Evolutionary conservation across 352 stramenopile genomes (phyloP).

Genomic region (Globisporangium splendens): DNA sequence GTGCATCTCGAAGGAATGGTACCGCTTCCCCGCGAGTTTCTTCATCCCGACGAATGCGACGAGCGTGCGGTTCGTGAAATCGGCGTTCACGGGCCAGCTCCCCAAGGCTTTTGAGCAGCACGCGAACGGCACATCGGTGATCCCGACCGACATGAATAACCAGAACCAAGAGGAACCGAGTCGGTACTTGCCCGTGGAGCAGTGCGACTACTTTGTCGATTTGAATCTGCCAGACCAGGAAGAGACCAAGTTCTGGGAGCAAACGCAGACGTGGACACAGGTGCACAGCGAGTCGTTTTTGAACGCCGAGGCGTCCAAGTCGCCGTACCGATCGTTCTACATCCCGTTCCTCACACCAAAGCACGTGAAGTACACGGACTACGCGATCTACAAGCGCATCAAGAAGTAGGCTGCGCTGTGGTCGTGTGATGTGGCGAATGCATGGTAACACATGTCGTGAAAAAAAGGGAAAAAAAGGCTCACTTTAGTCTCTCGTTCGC

Average conservation of each 20-base stretch:
- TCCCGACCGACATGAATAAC: conserved; percentile 92
- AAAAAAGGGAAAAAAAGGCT: background rate
- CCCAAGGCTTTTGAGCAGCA: conserved; percentile 90
- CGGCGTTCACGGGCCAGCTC: conserved; percentile 91
- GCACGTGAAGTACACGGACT: conserved; percentile 52
- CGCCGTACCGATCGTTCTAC: conserved; percentile 74
- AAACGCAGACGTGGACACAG: conserved; percentile 43
- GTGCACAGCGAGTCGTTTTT: conserved; percentile 59
- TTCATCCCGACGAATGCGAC: conserved; percentile 89
- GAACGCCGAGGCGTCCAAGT: conserved; percentile 53
- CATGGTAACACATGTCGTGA: background rate
- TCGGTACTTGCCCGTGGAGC: conserved; percentile 73
- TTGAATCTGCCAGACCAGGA: conserved; percentile 58
- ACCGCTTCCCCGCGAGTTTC: conserved; percentile 95
- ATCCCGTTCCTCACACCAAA: conserved; percentile 60
- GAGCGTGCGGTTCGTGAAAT: conserved; percentile 90
- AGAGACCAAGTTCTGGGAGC: conserved; percentile 67
- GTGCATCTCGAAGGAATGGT: conserved; percentile 98
- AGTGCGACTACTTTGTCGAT: conserved; percentile 91
- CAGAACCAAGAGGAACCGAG: conserved; percentile 89
- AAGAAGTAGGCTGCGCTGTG: background rate
- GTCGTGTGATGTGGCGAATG: too few relatives aligned
- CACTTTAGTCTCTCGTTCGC: background rate
- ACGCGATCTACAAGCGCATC: conserved; percentile 66
- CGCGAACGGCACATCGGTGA: conserved; percentile 51